These are phyloP conservation scores for Pinus taeda DNA, from an alignment of 75 land plant genomes.

Conservation along the genomic window DNA sequence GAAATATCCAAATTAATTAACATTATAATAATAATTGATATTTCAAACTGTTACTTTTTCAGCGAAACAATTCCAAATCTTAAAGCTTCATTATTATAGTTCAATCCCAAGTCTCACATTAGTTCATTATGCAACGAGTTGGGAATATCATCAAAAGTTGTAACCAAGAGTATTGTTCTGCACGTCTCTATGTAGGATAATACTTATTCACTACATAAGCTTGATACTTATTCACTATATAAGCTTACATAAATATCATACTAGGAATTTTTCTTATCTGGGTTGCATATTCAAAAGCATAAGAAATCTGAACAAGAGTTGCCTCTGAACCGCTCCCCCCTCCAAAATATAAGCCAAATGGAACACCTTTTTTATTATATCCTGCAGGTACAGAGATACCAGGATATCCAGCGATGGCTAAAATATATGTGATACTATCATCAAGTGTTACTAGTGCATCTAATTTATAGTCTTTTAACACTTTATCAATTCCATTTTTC, in stretches of 20 bases:
- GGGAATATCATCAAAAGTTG: too few relatives aligned
- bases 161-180: too few relatives aligned
- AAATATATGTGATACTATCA: slow-evolving; percentile 3
- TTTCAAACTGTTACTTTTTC: too few relatives aligned
- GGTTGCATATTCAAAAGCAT: slow-evolving; percentile 69
- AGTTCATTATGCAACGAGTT: too few relatives aligned
- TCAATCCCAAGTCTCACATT: too few relatives aligned
- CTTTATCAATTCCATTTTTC: slow-evolving; percentile 29
- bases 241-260: neutral
- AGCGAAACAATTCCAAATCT: too few relatives aligned
- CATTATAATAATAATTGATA: too few relatives aligned
- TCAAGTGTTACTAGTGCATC: slow-evolving; percentile 50
- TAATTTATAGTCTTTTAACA: slow-evolving; percentile 26
- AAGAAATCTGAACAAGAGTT: slow-evolving; percentile 58
- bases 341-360: slow-evolving; percentile 33
- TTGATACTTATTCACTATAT: too few relatives aligned
- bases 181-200: too few relatives aligned
- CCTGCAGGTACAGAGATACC: slow-evolving; percentile 27
- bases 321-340: slow-evolving; percentile 28
- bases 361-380: slow-evolving; percentile 15
- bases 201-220: too few relatives aligned
- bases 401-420: slow-evolving; percentile 51
- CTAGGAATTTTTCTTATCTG: slow-evolving; percentile 43
- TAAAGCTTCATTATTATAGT: too few relatives aligned
- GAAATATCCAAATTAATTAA: too few relatives aligned